Percentiles rank a stretch among this genome's conserved stretches.
phyloP scores from a whole-genome alignment of 345 rosid genomes.

The Mallotus nudiflorus region DNA sequence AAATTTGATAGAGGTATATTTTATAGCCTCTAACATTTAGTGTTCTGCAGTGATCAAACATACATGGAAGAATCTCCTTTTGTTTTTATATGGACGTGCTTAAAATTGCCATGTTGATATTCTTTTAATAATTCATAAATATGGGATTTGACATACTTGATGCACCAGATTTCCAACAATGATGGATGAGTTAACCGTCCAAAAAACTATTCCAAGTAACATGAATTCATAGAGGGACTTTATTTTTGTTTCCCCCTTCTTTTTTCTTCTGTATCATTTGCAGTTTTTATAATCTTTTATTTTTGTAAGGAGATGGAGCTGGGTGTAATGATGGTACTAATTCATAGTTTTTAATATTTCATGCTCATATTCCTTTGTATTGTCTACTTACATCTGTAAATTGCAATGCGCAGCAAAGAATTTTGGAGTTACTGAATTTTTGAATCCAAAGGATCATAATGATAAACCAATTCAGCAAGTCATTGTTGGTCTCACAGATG shows the following conservation, averaged over 20 bases:
- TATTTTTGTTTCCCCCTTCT: no score
- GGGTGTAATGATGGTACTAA: not conserved
- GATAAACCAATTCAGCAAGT: constrained; percentile 75
- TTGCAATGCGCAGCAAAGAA: constrained; percentile 49
- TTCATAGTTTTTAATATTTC: not conserved
- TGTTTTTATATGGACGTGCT: not conserved
- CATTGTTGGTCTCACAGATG: constrained; percentile 73
- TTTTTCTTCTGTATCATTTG: no score
- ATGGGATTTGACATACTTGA: not conserved
- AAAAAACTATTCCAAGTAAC: not conserved
- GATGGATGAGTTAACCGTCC: no score
- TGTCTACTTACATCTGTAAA: constrained; percentile 1
- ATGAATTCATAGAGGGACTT: no score
- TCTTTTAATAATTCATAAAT: no score
- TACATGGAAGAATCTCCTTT: not conserved
- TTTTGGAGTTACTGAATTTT: constrained; percentile 69
- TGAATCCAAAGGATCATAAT: constrained; percentile 72
- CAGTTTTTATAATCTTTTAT: not conserved
- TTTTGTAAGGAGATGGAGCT: not conserved
- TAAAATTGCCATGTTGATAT: not conserved
- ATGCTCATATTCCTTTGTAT: not conserved
- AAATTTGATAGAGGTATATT: constrained; percentile 66
- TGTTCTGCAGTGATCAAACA: not conserved
- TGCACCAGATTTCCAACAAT: no score
- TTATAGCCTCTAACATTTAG: not conserved